Evolutionary conservation across 371 early-diverging fungal genomes (phyloP).

Genomic region (Thermomucor indicae-seudaticae): DNA sequence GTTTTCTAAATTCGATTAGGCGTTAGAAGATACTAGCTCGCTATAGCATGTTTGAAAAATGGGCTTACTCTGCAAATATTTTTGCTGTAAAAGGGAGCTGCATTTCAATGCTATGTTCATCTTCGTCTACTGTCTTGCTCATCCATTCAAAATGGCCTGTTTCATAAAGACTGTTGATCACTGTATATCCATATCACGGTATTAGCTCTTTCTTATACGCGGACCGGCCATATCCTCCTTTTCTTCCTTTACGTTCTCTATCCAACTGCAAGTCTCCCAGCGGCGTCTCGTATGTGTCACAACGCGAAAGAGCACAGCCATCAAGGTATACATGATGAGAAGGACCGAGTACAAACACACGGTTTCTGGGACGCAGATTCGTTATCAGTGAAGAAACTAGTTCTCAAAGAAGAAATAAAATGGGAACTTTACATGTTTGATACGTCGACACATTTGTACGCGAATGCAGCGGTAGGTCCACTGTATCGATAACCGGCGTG

Average conservation of each 20-base stretch:
- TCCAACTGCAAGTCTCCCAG: constrained; percentile 79
- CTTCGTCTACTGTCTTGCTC: constrained; percentile 68
- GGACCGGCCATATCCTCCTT: too few species aligned
- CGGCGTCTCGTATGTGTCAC: constrained; percentile 77
- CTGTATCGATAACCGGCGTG: constrained; percentile 92
- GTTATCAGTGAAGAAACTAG: neutral
- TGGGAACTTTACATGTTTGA: constrained; percentile 46
- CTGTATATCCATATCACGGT: constrained; percentile 28
- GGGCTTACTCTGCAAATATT: constrained; percentile 61
- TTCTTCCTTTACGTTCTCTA: constrained; percentile 35
- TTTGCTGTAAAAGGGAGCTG: constrained; percentile 86
- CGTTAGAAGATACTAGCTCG: neutral
- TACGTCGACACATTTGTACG: constrained; percentile 71
- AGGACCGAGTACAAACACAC: constrained; percentile 90
- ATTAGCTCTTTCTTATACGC: too few species aligned
- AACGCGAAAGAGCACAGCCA: constrained; percentile 75
- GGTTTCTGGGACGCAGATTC: constrained; percentile 44
- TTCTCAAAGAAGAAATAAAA: neutral
- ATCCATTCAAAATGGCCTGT: constrained; percentile 68
- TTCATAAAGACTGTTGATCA: constrained; percentile 49
- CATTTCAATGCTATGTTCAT: constrained; percentile 96
- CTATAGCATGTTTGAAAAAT: neutral
- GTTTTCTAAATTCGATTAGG: constrained; percentile 20
- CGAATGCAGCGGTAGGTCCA: constrained; percentile 87
- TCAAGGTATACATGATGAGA: constrained; percentile 85